These are phyloP conservation scores for Luffa aegyptiaca DNA, from an alignment of 306 rosid genomes.

Conservation along the genomic window DNA sequence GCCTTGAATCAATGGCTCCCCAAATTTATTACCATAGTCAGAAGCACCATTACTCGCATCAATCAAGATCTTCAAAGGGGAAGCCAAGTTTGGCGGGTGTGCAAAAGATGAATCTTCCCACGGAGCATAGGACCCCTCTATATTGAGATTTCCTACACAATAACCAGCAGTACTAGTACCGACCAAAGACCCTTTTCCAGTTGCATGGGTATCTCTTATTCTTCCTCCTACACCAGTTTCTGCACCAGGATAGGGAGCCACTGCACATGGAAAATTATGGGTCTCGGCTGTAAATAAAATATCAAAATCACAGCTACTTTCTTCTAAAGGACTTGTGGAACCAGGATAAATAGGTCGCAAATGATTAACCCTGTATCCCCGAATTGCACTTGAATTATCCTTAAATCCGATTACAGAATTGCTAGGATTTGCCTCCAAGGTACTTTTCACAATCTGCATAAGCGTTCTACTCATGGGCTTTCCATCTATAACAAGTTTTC, in stretches of 20 bases:
- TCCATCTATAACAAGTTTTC: conserved; percentile 66
- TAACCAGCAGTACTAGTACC: conserved; percentile 89
- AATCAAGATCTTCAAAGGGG: conserved; percentile 75
- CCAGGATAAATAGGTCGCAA: conserved; percentile 68
- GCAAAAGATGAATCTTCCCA: conserved; percentile 83
- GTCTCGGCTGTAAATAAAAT: conserved; percentile 88
- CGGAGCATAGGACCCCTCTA: conserved; percentile 60
- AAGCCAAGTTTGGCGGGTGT: conserved; percentile 78
- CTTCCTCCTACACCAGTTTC: conserved; percentile 97
- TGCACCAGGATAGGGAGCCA: conserved; percentile 94
- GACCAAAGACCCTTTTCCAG: conserved; percentile 85
- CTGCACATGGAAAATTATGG: conserved; percentile 94
- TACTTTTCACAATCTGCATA: conserved; percentile 90
- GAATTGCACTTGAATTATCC: conserved; percentile 93
- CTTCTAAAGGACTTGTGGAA: conserved; percentile 37
- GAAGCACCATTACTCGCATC: conserved; percentile 93
- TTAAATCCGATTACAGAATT: conserved; percentile 87
- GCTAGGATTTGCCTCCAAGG: conserved; percentile 65
- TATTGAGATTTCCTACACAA: conserved; percentile 85
- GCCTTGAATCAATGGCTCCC: conserved; percentile 97
- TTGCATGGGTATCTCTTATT: conserved; percentile 90
- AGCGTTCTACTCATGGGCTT: conserved; percentile 54
- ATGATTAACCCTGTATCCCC: conserved; percentile 59
- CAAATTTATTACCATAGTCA: conserved; percentile 92
- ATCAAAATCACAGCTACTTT: conserved; percentile 37